Evolutionary conservation across 2,329 filamentous ascomycete genomes (phyloP).

Genomic region (Graphilbum ipis-grandicollis): DNA sequence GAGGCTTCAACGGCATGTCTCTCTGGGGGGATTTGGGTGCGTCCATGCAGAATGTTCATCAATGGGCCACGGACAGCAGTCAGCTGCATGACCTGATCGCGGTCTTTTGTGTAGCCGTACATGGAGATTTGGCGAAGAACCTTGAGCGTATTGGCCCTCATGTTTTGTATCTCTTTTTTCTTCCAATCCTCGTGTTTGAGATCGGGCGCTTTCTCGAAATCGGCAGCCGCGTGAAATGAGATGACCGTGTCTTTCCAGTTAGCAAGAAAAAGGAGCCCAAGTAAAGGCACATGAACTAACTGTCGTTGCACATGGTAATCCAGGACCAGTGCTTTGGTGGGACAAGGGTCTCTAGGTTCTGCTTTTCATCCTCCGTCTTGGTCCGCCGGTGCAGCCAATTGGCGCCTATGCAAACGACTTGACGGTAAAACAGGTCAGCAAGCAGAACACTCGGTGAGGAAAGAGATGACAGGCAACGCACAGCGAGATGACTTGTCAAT

Average conservation of each 20-base stretch:
- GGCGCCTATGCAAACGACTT: constrained; percentile 56
- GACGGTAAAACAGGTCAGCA: constrained; percentile 11
- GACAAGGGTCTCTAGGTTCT: constrained; percentile 16
- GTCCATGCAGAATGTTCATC: neutral
- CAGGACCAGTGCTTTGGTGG: constrained; percentile 45
- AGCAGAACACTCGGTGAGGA: neutral
- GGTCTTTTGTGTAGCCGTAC: constrained; percentile 20
- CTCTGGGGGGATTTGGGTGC: constrained; percentile 5
- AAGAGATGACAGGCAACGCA: too few species aligned
- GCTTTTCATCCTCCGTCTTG: constrained; percentile 6
- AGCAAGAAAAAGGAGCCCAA: constrained; percentile 6
- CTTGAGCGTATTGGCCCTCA: constrained; percentile 20
- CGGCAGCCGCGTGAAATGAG: constrained; percentile 46
- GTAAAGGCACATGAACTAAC: constrained; percentile 16
- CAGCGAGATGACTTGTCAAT: constrained; percentile 52
- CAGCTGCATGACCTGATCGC: constrained; percentile 21
- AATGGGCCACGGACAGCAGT: constrained; percentile 19
- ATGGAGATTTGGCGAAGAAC: constrained; percentile 22
- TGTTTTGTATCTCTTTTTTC: constrained; percentile 15
- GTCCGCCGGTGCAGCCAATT: constrained; percentile 38
- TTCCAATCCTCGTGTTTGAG: constrained; percentile 11
- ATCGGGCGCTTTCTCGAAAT: constrained; percentile 12
- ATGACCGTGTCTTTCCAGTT: constrained; percentile 41
- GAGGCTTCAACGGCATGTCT: constrained; percentile 28
- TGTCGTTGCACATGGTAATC: constrained; percentile 50